A percentile compares a stretch with the other conserved stretches of the same genome.
Conservation (phyloP, 2,329 filamentous ascomycete species). For the Cladosporium sp. region DNA sequence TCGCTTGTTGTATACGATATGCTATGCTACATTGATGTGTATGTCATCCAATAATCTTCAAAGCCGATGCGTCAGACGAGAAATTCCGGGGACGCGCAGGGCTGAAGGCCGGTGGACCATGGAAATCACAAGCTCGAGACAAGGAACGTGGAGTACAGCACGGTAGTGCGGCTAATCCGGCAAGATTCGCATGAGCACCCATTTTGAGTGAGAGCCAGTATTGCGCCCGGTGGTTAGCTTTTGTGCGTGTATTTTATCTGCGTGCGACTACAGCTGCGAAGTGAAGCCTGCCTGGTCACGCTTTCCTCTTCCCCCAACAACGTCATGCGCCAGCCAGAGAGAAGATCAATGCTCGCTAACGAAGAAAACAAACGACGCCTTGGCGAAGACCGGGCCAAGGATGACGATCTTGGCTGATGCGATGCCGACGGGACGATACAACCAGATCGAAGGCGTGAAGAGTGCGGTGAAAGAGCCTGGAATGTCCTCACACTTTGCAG, state of each 20-base stretch:
- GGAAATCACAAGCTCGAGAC: background rate
- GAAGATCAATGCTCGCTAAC: background rate
- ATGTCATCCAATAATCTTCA: background rate
- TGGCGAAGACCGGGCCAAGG: background rate
- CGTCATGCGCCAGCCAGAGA: background rate
- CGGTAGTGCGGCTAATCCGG: background rate
- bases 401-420: background rate
- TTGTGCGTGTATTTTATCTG: background rate
- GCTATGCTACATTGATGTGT: background rate
- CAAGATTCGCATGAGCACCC: background rate
- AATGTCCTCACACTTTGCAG: background rate
- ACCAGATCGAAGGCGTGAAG: background rate
- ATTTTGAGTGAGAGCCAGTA: background rate
- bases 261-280: background rate
- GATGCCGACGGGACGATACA: background rate
- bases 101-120: background rate
- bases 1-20: background rate
- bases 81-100: background rate
- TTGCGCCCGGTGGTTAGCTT: background rate
- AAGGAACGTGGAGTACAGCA: background rate
- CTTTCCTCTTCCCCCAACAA: background rate
- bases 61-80: background rate
- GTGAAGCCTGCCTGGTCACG: background rate
- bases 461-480: background rate
- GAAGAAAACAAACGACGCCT: background rate